A percentile compares a stretch with the other conserved stretches of the same genome.
Evolutionary conservation across 225 moss, liverwort and hornwort genomes (phyloP).

Genomic region (Bryoerythrophyllum caledonicum): DNA sequence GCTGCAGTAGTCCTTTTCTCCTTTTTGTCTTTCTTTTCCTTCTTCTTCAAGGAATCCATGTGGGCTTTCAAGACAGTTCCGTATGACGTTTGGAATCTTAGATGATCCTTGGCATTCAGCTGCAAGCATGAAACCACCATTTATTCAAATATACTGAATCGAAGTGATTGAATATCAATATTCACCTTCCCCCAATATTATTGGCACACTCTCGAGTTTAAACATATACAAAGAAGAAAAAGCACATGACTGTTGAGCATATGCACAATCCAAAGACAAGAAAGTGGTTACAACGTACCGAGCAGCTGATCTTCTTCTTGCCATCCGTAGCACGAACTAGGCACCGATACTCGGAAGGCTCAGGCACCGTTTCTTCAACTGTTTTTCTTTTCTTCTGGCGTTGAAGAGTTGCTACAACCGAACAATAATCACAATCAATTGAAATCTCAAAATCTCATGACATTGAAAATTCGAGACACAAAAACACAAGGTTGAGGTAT

Average conservation of each 20-base stretch:
- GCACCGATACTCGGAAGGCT: slow-evolving; percentile 60
- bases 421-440: background rate
- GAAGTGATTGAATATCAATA: slow-evolving; percentile 4
- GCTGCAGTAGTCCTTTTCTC: slow-evolving; percentile 48
- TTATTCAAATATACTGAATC: background rate
- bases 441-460: background rate
- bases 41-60: slow-evolving; percentile 89
- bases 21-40: slow-evolving; percentile 77
- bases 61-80: slow-evolving; percentile 88
- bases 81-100: slow-evolving; percentile 80
- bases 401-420: slow-evolving; percentile 64
- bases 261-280: background rate
- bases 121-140: slow-evolving; percentile 40
- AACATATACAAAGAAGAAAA: background rate
- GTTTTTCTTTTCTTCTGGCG: slow-evolving; percentile 56
- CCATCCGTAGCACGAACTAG: slow-evolving; percentile 88
- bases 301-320: slow-evolving; percentile 87
- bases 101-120: slow-evolving; percentile 83
- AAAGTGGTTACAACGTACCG: slow-evolving; percentile 40
- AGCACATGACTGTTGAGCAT: background rate
- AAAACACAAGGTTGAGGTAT: slow-evolving; percentile 1
- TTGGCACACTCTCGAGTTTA: background rate
- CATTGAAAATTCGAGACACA: background rate
- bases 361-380: slow-evolving; percentile 41
- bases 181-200: background rate